These are phyloP conservation scores for Xylaria polymorpha DNA, from an alignment of 2,329 filamentous ascomycete species.

Conservation along the genomic window DNA sequence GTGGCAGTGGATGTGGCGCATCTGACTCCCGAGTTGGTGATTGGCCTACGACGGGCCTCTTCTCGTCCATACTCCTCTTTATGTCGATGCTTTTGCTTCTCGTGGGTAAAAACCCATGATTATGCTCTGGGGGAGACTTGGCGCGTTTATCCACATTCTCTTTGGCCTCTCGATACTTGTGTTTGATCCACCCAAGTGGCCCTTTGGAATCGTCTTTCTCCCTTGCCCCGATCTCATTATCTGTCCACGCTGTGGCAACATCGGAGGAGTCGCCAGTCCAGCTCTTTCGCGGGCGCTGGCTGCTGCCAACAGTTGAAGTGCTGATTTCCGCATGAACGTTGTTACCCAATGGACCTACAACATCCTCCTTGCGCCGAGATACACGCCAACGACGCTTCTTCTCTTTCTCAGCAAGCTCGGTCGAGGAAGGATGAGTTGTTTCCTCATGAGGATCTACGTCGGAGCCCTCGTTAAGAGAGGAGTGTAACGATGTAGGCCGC, in stretches of 20 bases:
- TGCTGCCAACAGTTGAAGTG: slow-evolving; percentile 74
- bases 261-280: slow-evolving; percentile 65
- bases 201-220: slow-evolving; percentile 64
- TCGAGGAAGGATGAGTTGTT: slow-evolving; percentile 33
- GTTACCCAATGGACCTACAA: slow-evolving; percentile 65
- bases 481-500: slow-evolving; percentile 80
- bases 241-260: slow-evolving; percentile 53
- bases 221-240: slow-evolving; percentile 53
- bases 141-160: slow-evolving; percentile 66
- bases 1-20: slow-evolving; percentile 28
- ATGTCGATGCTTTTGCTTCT: slow-evolving; percentile 63
- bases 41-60: slow-evolving; percentile 28
- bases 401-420: slow-evolving; percentile 69
- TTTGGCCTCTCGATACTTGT: slow-evolving; percentile 70
- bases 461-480: slow-evolving; percentile 82
- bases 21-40: slow-evolving; percentile 29
- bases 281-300: slow-evolving; percentile 61
- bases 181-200: slow-evolving; percentile 68
- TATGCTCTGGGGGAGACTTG: slow-evolving; percentile 64
- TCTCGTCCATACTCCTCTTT: slow-evolving; percentile 57
- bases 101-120: slow-evolving; percentile 50
- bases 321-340: slow-evolving; percentile 74
- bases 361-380: slow-evolving; percentile 73
- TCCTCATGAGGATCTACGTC: slow-evolving; percentile 82
- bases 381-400: slow-evolving; percentile 79